A percentile compares a stretch with the other conserved stretches of the same genome.
Conservation (phyloP, 345 rosid species). For the Chamaenerion angustifolium region DNA sequence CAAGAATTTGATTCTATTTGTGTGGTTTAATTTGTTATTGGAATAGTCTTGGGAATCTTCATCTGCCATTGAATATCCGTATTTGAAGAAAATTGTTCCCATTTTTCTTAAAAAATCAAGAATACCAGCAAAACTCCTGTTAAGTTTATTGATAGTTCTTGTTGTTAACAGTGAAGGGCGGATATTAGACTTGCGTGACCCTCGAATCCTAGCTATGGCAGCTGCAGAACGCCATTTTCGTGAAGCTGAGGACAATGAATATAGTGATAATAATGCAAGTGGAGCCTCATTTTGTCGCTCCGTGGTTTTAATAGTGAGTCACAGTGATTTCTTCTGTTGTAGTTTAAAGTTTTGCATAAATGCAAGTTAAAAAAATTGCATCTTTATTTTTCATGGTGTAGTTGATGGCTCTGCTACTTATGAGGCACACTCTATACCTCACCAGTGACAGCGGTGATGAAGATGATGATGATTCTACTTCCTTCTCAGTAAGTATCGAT, state of each 20-base stretch:
- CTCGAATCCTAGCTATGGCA: slow-evolving; percentile 77
- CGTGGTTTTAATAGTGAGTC: slow-evolving; percentile 77
- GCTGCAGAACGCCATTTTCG: slow-evolving; percentile 85
- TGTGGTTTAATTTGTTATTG: neutral
- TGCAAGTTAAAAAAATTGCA: neutral
- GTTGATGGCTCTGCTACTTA: slow-evolving; percentile 89
- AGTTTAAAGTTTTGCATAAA: neutral
- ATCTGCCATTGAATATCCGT: no score
- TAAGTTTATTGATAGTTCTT: slow-evolving; percentile 7
- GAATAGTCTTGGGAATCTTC: neutral
- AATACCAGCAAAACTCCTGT: no score
- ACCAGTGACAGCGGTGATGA: slow-evolving; percentile 40
- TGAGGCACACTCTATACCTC: slow-evolving; percentile 76
- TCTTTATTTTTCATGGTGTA: slow-evolving; percentile 16
- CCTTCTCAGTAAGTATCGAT: slow-evolving; percentile 58
- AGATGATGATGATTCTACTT: slow-evolving; percentile 65
- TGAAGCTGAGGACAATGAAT: slow-evolving; percentile 84
- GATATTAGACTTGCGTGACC: slow-evolving; percentile 78
- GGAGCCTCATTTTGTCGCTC: slow-evolving; percentile 99
- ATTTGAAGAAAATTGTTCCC: no score
- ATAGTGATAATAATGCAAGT: slow-evolving; percentile 72
- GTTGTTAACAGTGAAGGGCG: slow-evolving; percentile 41
- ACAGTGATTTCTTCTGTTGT: neutral
- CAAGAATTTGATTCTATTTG: slow-evolving; percentile 16
- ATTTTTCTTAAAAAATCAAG: no score